phyloP scores from a whole-genome alignment of 2,329 filamentous ascomycete species.

The Fusarium foetens region DNA sequence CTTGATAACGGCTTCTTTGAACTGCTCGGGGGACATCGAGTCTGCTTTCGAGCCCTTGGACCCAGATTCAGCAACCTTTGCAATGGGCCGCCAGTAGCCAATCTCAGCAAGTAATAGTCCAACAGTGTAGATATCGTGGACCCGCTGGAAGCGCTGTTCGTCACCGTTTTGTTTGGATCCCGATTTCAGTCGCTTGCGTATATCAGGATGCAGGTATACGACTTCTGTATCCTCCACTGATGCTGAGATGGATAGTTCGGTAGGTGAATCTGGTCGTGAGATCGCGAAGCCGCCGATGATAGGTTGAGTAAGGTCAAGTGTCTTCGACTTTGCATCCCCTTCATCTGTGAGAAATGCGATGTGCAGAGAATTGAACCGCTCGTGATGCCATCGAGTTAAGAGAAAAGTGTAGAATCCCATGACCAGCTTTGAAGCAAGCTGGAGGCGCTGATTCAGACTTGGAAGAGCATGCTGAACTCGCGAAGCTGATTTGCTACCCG shows the following conservation, averaged over 20 bases:
- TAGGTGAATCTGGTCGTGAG: neutral
- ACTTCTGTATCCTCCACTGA: neutral
- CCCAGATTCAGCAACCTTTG: neutral
- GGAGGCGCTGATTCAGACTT: neutral
- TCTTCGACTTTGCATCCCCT: fast-evolving
- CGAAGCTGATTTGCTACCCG: neutral
- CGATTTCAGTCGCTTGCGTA: neutral
- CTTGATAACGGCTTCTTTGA: neutral
- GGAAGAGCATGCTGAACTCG: neutral
- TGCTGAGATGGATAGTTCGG: neutral
- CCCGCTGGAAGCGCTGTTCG: neutral
- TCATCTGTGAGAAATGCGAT: neutral
- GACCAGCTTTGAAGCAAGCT: neutral
- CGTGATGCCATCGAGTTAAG: neutral
- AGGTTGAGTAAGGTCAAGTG: neutral
- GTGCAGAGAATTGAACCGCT: constrained; percentile 1
- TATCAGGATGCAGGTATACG: neutral
- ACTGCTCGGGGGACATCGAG: fast-evolving
- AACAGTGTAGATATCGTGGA: neutral
- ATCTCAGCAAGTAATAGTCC: neutral
- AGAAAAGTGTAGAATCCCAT: neutral
- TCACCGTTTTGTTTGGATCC: neutral
- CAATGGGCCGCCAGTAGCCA: neutral
- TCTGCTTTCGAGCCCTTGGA: fast-evolving
- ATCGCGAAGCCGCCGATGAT: constrained; percentile 2